Conservation (phyloP, 345 rosid genomes). For the Pseudoturritis turrita region DNA sequence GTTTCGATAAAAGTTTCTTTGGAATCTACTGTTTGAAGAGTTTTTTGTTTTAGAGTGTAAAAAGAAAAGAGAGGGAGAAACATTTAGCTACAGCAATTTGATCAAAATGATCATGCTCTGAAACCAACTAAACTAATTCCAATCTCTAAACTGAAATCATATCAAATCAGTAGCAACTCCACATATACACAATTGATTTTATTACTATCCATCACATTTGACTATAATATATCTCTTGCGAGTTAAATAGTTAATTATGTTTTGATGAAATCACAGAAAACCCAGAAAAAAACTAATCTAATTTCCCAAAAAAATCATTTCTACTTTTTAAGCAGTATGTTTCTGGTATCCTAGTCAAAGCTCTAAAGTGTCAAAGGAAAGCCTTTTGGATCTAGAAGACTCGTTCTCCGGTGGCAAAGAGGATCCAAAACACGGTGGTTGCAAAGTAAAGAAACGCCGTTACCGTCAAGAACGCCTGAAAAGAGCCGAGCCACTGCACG, state of each 20-base stretch:
- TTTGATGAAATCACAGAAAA: not conserved
- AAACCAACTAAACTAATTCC: too few relatives aligned
- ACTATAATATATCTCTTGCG: not conserved
- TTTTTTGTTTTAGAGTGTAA: too few relatives aligned
- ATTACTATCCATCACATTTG: not conserved
- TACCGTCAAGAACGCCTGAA: slow-evolving; percentile 72
- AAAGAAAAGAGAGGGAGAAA: too few relatives aligned
- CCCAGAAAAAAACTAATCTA: not conserved
- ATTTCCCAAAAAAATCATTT: not conserved
- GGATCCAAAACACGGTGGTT: slow-evolving; percentile 64
- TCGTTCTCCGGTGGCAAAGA: slow-evolving; percentile 75
- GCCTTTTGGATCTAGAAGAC: slow-evolving; percentile 45
- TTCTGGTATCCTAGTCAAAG: not conserved
- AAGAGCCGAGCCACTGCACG: slow-evolving; percentile 86
- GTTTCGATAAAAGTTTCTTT: too few relatives aligned
- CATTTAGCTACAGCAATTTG: too few relatives aligned
- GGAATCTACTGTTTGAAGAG: too few relatives aligned
- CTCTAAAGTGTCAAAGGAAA: not conserved
- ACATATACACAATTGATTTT: not conserved
- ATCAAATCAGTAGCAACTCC: too few relatives aligned
- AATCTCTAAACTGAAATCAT: not conserved
- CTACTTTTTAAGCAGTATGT: not conserved
- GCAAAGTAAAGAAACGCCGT: slow-evolving; percentile 81
- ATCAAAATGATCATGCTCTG: too few relatives aligned
- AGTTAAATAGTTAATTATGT: not conserved